Percentiles rank a stretch among this genome's conserved stretches.
These are phyloP conservation scores for Malania oleifera DNA, from an alignment of 164 flowering plant species.

Conservation along the genomic window DNA sequence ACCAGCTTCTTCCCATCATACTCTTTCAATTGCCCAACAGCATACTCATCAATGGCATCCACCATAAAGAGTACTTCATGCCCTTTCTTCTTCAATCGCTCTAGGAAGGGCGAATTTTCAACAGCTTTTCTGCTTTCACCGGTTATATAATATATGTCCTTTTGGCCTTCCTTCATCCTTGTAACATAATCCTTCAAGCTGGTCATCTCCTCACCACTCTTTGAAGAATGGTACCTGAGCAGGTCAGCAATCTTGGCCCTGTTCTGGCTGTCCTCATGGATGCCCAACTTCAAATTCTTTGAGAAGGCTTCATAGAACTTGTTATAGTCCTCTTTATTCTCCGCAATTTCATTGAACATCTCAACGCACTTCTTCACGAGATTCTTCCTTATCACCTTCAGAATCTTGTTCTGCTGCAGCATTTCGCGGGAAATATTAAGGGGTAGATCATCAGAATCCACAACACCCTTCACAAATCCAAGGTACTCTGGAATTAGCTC, in stretches of 20 bases:
- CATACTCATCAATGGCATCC: slow-evolving; percentile 74
- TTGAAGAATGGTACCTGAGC: slow-evolving; percentile 54
- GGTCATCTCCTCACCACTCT: slow-evolving; percentile 71
- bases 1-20: slow-evolving; percentile 73
- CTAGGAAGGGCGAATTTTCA: slow-evolving; percentile 69
- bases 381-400: slow-evolving; percentile 63
- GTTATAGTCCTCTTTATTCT: slow-evolving; percentile 54
- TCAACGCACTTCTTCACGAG: slow-evolving; percentile 73
- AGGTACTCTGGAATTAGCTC: slow-evolving; percentile 60
- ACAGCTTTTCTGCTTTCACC: slow-evolving; percentile 73
- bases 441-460: slow-evolving; percentile 60
- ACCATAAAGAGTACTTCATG: slow-evolving; percentile 69
- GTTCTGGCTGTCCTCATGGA: slow-evolving; percentile 62
- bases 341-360: slow-evolving; percentile 55
- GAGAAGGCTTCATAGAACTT: slow-evolving; percentile 66
- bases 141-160: slow-evolving; percentile 61
- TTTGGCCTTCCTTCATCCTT: slow-evolving; percentile 71
- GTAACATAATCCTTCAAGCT: slow-evolving; percentile 73
- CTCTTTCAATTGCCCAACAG: slow-evolving; percentile 57
- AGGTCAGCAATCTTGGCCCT: slow-evolving; percentile 51
- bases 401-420: slow-evolving; percentile 65
- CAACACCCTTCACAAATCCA: slow-evolving; percentile 52
- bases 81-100: slow-evolving; percentile 58
- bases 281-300: slow-evolving; percentile 60
- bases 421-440: slow-evolving; percentile 67